Evolutionary conservation across 306 rosid genomes (phyloP), one percentile per base, ranked within the genome.

Genomic region (Urtica urens): DNA sequence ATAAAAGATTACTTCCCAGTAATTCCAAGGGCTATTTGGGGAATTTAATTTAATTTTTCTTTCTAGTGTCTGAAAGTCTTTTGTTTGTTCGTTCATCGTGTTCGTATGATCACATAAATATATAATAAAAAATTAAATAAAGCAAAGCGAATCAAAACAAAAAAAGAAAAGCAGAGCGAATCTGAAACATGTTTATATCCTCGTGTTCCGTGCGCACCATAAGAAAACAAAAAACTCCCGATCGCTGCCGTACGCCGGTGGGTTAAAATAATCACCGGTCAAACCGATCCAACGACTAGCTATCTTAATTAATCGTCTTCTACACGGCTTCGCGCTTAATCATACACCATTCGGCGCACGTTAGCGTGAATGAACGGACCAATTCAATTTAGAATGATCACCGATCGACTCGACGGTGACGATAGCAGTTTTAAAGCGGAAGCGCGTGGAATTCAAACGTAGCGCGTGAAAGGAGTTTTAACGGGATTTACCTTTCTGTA

Each of bases 401-500:
- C 6, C n/a, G 63, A 55, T 55, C 34, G 22, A 25, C 6, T 33
- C 29, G 14, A 6, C 42, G 37, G 18, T 10, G 31, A 0, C 23
- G 49, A 19, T 23, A 34, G 28, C 41, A 26, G n/a, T 22, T 46
- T 23, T 34, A 37, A 45, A 0, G 21, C 42, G 26, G 22, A 27
- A 19, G 40, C 58, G 19, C 18, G 16, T 3, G 16, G n/a, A 44
- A 5, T 5, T n/a, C 23, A 23, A 1, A 40, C 6, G 23, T 5
- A 7, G 43, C 13, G 17, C n/a, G 3, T 9, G 34, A 17, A 24
- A 10, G 38, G 19, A 14, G 23, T 21, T 8, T n/a, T 17, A 38
- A 28, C n/a, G 9, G 11, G 0, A 4, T 2, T 34, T 47, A 77
- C 83, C 83, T 77, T 77, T 24, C 83, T 64, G 57, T 77, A 77